A percentile compares a stretch with the other conserved stretches of the same genome.
These are phyloP conservation scores for Camptophora hylomeconis DNA, from an alignment of 2,329 filamentous ascomycete genomes.

Conservation along the genomic window DNA sequence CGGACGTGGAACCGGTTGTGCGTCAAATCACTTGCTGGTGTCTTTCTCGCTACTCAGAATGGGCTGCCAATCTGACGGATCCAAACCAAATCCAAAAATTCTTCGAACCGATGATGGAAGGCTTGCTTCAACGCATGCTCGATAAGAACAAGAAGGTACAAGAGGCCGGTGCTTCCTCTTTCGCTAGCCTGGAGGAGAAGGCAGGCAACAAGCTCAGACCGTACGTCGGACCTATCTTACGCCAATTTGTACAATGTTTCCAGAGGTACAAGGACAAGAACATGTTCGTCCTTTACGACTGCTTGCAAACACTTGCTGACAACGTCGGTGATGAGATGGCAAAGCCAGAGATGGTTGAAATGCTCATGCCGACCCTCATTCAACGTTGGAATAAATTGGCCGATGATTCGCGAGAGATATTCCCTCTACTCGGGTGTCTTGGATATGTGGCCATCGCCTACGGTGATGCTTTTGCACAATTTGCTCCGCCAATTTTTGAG, in stretches of 20 bases:
- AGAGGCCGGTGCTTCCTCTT: slow-evolving; percentile 88
- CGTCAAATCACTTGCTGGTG: slow-evolving; percentile 98
- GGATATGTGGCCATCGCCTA: slow-evolving; percentile 87
- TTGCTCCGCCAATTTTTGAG: slow-evolving; percentile 72
- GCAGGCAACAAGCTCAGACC: slow-evolving; percentile 67
- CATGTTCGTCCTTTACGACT: slow-evolving; percentile 98
- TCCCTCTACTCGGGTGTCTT: slow-evolving; percentile 88
- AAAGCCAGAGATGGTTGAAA: slow-evolving; percentile 64
- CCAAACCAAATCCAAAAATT: slow-evolving; percentile 56
- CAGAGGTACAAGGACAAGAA: slow-evolving; percentile 94
- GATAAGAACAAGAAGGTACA: slow-evolving; percentile 97
- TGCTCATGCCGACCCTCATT: slow-evolving; percentile 88
- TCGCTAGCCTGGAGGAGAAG: slow-evolving; percentile 91
- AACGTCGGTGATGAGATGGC: slow-evolving; percentile 72
- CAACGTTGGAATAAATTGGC: slow-evolving; percentile 74
- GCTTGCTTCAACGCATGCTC: slow-evolving; percentile 85
- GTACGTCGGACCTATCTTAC: slow-evolving; percentile 80
- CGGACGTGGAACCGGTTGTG: slow-evolving; percentile 78
- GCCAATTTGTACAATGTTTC: slow-evolving; percentile 87
- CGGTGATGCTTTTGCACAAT: slow-evolving; percentile 68
- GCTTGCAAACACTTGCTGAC: slow-evolving; percentile 91
- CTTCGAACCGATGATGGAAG: slow-evolving; percentile 96
- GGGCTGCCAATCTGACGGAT: slow-evolving; percentile 67
- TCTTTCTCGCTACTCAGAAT: slow-evolving; percentile 79
- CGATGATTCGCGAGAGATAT: slow-evolving; percentile 84